Base-by-base conservation (phyloP, 345 rosid species). In the Odontarrhena argentea region DNA sequence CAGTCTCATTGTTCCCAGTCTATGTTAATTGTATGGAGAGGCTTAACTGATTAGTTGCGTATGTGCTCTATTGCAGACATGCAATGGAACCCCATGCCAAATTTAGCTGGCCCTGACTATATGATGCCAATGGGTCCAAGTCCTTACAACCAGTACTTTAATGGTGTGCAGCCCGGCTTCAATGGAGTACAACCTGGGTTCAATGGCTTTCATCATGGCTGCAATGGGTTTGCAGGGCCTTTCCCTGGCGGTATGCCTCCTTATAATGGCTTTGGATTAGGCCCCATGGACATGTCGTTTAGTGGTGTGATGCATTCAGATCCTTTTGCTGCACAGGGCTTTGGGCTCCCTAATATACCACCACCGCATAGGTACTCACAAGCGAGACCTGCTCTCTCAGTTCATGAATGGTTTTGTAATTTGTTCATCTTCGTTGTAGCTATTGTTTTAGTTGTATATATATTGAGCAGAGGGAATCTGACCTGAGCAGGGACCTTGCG, bases 61-160 rank as follows among this genome's bases (percentile, higher is more conserved):
- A 61, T 65, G 65, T 58, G 62, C 45, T 76, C 47, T 38, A 38
- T 62, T 53, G 74, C 75, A 87, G 96, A 92, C 44, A 52, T 87
- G 64, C 88, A 80, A 50, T 87, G 99, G 96, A 94, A 80, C 73
- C 71, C 70, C 54, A 76, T 92, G 32, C 91, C 79, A 65, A 85
- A 88, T 73, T 65, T 78, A 60, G 74, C 82, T 9, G 82, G 84
- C 44, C 93, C 91, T 57, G 92, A 68, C 52, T 87, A 78, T 80
- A 85, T 88, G 97, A 95, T 91, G 97, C 81, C 89, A 46, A 64
- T 83, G 78, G 93, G 86, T 43, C 89, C 90, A 45, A 62, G 87
- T 70, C 76, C 81, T 8, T 85, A 46, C 74, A 87, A 84, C 65
- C 96, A 89, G 40, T 94, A 80, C 68, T 90, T 90, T 87, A 77